A percentile compares a stretch with the other conserved stretches of the same genome.
Conservation (phyloP, 2,329 filamentous ascomycete genomes). For the Fusarium torreyae region DNA sequence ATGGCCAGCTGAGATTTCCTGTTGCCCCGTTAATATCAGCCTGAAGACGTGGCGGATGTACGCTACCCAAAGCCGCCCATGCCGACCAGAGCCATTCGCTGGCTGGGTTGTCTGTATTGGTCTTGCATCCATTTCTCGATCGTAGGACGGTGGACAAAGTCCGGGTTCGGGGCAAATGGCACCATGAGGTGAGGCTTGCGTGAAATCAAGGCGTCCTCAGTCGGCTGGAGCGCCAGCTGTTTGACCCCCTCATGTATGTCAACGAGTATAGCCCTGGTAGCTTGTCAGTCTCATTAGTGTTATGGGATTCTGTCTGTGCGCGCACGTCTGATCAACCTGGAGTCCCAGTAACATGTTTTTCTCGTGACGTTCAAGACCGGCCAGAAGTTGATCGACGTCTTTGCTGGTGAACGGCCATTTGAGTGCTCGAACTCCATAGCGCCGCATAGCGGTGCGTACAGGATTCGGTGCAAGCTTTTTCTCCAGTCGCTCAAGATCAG, state of each 20-base stretch:
- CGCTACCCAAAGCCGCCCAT: conserved; percentile 43
- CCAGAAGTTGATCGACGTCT: conserved; percentile 6
- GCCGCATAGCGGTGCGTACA: conserved; percentile 12
- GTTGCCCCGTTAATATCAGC: background rate
- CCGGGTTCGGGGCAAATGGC: conserved; percentile 52
- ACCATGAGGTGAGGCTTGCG: conserved; percentile 13
- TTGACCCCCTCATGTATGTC: conserved; percentile 1
- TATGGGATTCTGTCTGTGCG: background rate
- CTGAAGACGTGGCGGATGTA: background rate
- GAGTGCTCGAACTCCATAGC: conserved; percentile 16
- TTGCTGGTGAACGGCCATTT: conserved; percentile 32
- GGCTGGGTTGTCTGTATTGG: conserved; percentile 39
- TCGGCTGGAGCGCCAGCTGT: background rate
- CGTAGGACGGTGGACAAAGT: conserved; percentile 50
- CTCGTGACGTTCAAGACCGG: background rate
- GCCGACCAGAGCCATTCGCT: conserved; percentile 49
- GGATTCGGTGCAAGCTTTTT: conserved; percentile 4
- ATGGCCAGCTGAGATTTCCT: conserved; percentile 54
- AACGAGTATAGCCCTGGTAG: background rate
- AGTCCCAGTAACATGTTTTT: conserved; percentile 1
- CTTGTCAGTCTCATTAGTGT: background rate
- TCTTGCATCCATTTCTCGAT: conserved; percentile 47
- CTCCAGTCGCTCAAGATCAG: background rate
- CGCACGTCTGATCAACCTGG: conserved; percentile 17
- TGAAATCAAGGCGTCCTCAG: background rate